These are phyloP conservation scores for Eimeria sp. DNA, from an alignment of 169 alveolate genomes.

Conservation along the genomic window DNA sequence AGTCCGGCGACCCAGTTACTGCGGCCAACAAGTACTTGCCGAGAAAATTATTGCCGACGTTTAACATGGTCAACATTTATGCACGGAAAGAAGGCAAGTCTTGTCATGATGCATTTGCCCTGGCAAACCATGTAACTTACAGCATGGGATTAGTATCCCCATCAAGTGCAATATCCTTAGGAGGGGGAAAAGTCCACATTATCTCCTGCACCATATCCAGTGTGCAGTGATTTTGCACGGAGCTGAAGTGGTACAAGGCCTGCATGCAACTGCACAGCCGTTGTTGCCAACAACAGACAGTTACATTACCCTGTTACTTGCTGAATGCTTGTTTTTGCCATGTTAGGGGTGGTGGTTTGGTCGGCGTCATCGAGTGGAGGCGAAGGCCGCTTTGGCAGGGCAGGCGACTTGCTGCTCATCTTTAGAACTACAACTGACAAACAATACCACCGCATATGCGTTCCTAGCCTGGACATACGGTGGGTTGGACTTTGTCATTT, in stretches of 20 bases:
- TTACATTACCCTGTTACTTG: not conserved
- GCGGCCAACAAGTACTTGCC: slow-evolving; percentile 35
- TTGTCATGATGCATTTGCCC: not conserved
- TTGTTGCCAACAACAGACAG: not conserved
- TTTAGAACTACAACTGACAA: slow-evolving; percentile 27
- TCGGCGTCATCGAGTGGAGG: not conserved
- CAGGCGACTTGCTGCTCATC: slow-evolving; percentile 74
- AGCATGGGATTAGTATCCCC: not conserved
- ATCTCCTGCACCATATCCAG: not conserved
- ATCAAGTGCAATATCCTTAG: not conserved
- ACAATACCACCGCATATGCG: slow-evolving; percentile 67
- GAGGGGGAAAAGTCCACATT: not conserved
- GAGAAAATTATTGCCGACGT: slow-evolving; percentile 41
- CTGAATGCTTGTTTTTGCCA: not conserved
- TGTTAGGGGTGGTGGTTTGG: slow-evolving; percentile 78
- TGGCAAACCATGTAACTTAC: not conserved
- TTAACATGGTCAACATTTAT: slow-evolving; percentile 65
- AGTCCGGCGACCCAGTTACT: slow-evolving; percentile 22
- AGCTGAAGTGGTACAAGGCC: not conserved
- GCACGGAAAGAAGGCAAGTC: slow-evolving; percentile 50
- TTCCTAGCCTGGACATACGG: slow-evolving; percentile 79
- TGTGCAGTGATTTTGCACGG: not conserved
- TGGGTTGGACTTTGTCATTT: not conserved
- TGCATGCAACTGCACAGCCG: not conserved
- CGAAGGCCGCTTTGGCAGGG: slow-evolving; percentile 49